These are phyloP conservation scores for Pseudomicrostroma phylloplanum DNA, from an alignment of 1,284 basidiomycete species.

Conservation along the genomic window DNA sequence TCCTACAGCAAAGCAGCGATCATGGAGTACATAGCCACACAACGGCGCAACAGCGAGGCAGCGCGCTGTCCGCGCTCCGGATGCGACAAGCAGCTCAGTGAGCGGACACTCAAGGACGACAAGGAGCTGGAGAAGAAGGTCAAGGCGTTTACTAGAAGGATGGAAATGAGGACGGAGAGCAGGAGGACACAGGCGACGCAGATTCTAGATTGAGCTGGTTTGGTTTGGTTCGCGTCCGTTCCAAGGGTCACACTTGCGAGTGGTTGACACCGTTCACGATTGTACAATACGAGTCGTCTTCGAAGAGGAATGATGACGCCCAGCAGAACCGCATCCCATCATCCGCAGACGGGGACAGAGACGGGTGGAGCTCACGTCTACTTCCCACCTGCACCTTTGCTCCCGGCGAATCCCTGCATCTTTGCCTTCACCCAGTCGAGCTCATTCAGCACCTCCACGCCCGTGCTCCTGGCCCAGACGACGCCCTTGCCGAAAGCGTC, in stretches of 20 bases:
- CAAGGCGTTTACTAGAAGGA: background rate
- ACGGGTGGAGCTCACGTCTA: background rate
- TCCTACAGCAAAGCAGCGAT: background rate
- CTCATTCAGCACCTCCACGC: slow-evolving; percentile 48
- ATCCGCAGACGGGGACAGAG: background rate
- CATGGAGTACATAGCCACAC: background rate
- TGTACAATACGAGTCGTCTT: background rate
- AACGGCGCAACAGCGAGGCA: background rate
- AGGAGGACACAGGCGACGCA: slow-evolving; percentile 1
- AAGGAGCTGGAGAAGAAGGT: slow-evolving; percentile 2
- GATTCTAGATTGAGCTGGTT: background rate
- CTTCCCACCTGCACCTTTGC: background rate
- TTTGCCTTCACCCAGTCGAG: slow-evolving; percentile 38
- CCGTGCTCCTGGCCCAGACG: slow-evolving; percentile 45
- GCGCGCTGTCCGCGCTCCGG: background rate
- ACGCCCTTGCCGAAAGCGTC: slow-evolving; percentile 24
- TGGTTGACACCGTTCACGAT: background rate
- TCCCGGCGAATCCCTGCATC: slow-evolving; percentile 17
- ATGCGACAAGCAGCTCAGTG: background rate
- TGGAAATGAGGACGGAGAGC: background rate
- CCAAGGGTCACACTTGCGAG: background rate
- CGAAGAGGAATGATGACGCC: too few relatives aligned
- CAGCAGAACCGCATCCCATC: background rate
- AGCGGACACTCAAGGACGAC: slow-evolving; percentile 4
- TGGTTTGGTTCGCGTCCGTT: background rate